Percentiles rank a stretch among this genome's conserved stretches.
These are phyloP conservation scores for Dendrobium catenatum DNA, from an alignment of 106 monocot species.

Conservation along the genomic window DNA sequence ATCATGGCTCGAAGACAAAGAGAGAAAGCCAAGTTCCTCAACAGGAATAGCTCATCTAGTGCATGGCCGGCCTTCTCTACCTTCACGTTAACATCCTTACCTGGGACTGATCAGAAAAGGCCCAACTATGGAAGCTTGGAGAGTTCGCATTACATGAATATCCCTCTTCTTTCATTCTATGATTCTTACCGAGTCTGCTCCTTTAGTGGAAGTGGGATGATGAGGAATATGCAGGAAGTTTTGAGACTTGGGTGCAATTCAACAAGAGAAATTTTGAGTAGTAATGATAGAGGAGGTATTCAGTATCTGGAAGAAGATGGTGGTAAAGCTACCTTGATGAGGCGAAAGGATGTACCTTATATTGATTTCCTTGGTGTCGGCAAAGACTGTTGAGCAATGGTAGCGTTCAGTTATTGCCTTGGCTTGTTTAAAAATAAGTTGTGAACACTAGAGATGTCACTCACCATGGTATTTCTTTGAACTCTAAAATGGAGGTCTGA, in stretches of 20 bases:
- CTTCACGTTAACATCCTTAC: background rate
- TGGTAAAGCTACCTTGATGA: background rate
- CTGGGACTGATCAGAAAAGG: background rate
- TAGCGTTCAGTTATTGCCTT: too few relatives aligned
- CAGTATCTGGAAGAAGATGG: background rate
- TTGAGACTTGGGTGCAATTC: background rate
- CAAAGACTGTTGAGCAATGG: background rate
- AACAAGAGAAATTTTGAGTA: background rate
- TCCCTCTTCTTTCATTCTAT: background rate
- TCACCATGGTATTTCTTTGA: too few relatives aligned
- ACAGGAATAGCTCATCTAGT: slow-evolving; percentile 1
- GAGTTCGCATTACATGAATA: background rate
- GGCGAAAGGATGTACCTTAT: background rate
- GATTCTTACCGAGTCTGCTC: too few relatives aligned
- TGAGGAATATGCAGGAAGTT: background rate
- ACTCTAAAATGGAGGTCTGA: too few relatives aligned
- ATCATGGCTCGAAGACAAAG: slow-evolving; percentile 60
- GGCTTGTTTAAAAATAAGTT: too few relatives aligned
- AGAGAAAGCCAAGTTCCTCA: slow-evolving; percentile 9
- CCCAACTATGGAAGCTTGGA: background rate
- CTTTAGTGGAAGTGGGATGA: background rate
- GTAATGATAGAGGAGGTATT: background rate
- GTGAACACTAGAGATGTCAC: too few relatives aligned
- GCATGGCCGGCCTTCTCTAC: slow-evolving; percentile 9
- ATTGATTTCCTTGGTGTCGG: slow-evolving; percentile 2